Evolutionary conservation across 1,139 yeast species (phyloP), one percentile per base, ranked within the genome.

Genomic region (Sugiyamaella sp.): DNA sequence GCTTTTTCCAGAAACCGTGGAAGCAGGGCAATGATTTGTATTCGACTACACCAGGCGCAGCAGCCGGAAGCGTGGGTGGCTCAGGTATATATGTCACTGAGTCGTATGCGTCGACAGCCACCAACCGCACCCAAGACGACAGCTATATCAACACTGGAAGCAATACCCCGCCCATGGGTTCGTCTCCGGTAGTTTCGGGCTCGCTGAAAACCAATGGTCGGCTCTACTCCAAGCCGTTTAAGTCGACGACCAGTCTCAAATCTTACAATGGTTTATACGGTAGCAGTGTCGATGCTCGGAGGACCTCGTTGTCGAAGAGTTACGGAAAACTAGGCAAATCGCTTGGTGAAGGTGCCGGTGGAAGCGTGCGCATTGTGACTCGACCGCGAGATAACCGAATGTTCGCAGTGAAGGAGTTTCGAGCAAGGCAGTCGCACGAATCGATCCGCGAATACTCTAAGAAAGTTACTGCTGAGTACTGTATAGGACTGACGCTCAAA

Each of bases 311-410:
- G 46, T 86, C 87, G 20, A 89, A 86, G 66, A 77, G 91, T 58
- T 91, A 90, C 67, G 82, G 89, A 49, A 87, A 85, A 66, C 81
- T 85, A 51, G 96, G 96, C 48, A 95, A 89, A 64, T 86, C 82
- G 55, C 76, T 91, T 43, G 98, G 98, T 46, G 96, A 96, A 9
- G 98, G 98, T 55, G 97, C 97, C 2, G 98, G 98, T 41, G 98
- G 98, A 3, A 80, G 93, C 2, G 98, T 91, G 33, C 81, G 85
- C 63, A 74, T 91, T 52, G 85, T 89, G 29, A 84, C 80, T 41
- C 76, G 96, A 63, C 74, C 81, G 43, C 70, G 80, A 22, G 97
- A 90, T 70, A 81, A 81, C 55, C 79, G 79, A 58, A 79, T 86
- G 2, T 90, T 89, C 76, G 98, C 98, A 0, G 97, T 91, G 37